Percentiles rank a stretch among this genome's conserved stretches.
These are phyloP conservation scores for Brassica balearica DNA, from an alignment of 441 rosid species.

Conservation along the genomic window DNA sequence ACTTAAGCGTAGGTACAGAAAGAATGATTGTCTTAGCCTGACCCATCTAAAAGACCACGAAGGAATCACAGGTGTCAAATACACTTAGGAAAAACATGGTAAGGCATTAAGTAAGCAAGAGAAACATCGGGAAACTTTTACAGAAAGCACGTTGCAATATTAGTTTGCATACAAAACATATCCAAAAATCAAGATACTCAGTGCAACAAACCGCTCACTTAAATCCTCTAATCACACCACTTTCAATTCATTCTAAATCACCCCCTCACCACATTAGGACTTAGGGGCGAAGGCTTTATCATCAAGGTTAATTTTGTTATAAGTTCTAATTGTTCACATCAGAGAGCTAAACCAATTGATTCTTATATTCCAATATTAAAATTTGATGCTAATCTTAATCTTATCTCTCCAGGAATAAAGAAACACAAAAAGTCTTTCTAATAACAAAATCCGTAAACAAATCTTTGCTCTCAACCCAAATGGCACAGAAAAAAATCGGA, in stretches of 20 bases:
- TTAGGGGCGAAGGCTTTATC: neutral
- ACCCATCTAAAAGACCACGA: neutral
- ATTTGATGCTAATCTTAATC: neutral
- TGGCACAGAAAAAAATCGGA: constrained; percentile 3
- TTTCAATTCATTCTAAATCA: neutral
- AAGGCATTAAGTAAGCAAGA: neutral
- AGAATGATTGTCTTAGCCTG: neutral
- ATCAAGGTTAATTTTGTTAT: neutral
- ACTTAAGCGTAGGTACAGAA: neutral
- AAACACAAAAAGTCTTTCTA: neutral
- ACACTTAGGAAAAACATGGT: constrained; percentile 1
- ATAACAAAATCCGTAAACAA: constrained; percentile 13
- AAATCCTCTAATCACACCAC: constrained; percentile 1
- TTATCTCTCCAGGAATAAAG: neutral
- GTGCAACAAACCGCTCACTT: neutral
- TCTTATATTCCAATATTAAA: neutral
- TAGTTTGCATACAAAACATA: neutral
- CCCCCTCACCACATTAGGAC: neutral
- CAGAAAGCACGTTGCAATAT: constrained; percentile 2
- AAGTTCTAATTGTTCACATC: neutral
- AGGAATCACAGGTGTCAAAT: constrained; percentile 1
- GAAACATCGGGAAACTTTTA: constrained; percentile 1
- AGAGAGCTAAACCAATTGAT: neutral
- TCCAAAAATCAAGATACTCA: constrained; percentile 6
- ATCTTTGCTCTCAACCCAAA: constrained; percentile 20